These are phyloP conservation scores for Thielaviopsis populi DNA, from an alignment of 2,329 filamentous ascomycete genomes.

Conservation along the genomic window DNA sequence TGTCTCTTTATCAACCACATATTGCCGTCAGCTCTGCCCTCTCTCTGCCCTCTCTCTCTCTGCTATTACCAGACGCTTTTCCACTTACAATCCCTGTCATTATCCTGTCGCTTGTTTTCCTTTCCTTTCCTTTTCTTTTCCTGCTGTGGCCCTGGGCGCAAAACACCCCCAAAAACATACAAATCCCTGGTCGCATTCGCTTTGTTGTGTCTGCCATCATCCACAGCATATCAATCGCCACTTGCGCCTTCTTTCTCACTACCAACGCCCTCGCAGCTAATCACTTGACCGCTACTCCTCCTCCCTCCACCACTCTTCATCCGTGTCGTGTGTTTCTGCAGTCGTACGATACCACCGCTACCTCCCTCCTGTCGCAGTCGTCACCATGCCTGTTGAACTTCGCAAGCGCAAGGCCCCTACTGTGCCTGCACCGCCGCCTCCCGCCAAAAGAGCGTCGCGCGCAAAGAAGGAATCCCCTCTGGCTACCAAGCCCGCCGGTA, in stretches of 20 bases:
- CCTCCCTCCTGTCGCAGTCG: constrained; percentile 2
- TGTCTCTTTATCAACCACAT: no score
- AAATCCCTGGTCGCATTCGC: constrained; percentile 19
- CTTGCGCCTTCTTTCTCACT: neutral
- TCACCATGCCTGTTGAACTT: constrained; percentile 40
- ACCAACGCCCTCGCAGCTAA: neutral
- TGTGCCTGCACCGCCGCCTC: constrained; percentile 31
- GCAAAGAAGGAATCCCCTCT: constrained; percentile 24
- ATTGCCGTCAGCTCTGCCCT: no score
- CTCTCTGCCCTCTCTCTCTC: no score
- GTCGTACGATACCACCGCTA: neutral
- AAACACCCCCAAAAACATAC: constrained; percentile 13
- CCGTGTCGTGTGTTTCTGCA: neutral
- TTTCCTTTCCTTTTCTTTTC: constrained; percentile 18
- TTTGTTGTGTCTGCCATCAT: constrained; percentile 9
- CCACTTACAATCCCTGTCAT: neutral
- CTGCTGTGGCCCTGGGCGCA: constrained; percentile 9
- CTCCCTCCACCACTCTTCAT: neutral
- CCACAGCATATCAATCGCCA: constrained; percentile 8
- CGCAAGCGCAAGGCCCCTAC: constrained; percentile 46
- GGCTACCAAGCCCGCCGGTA: neutral
- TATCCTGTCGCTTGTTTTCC: constrained; percentile 17
- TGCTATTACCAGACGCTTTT: no score
- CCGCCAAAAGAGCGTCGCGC: constrained; percentile 24
- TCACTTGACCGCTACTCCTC: neutral